phyloP scores from a whole-genome alignment of 208 protist species.

The Wallacemonas sp. region DNA sequence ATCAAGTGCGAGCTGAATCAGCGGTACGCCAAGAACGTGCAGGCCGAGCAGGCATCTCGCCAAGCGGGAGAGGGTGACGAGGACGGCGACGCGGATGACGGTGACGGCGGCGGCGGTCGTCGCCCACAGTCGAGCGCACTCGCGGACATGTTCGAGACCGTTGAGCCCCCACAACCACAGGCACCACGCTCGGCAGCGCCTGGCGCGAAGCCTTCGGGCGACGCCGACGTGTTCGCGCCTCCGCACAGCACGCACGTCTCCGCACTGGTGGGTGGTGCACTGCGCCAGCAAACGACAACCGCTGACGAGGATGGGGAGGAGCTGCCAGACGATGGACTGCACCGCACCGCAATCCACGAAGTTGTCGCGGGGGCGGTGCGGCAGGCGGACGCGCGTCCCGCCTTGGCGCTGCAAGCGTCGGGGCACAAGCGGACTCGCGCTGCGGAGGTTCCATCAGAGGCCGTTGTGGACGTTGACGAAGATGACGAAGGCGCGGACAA shows the following conservation, averaged over 20 bases:
- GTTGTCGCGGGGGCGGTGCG: constrained; percentile 23
- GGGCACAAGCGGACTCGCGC: constrained; percentile 2
- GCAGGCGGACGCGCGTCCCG: neutral
- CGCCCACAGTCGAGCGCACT: neutral
- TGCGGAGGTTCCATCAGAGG: too few species aligned
- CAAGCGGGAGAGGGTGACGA: neutral
- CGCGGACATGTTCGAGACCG: neutral
- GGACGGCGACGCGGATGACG: neutral
- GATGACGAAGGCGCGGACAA: constrained; percentile 4
- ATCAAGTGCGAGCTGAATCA: constrained; percentile 78
- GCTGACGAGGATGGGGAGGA: constrained; percentile 39
- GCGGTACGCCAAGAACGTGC: constrained; percentile 46
- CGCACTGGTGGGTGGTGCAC: neutral
- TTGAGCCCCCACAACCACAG: neutral
- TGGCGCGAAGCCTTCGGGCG: neutral
- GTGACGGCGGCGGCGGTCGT: neutral
- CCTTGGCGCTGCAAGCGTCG: neutral
- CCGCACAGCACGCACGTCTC: constrained; percentile 1
- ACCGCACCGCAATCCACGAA: constrained; percentile 28
- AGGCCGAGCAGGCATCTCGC: constrained; percentile 16
- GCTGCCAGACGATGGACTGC: constrained; percentile 58
- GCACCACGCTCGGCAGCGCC: neutral
- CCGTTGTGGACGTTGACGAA: constrained; percentile 19
- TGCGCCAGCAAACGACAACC: constrained; percentile 5
- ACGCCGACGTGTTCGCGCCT: constrained; percentile 17